phyloP scores from a whole-genome alignment of 2,329 filamentous ascomycete genomes.

The Sarocladium strictum region DNA sequence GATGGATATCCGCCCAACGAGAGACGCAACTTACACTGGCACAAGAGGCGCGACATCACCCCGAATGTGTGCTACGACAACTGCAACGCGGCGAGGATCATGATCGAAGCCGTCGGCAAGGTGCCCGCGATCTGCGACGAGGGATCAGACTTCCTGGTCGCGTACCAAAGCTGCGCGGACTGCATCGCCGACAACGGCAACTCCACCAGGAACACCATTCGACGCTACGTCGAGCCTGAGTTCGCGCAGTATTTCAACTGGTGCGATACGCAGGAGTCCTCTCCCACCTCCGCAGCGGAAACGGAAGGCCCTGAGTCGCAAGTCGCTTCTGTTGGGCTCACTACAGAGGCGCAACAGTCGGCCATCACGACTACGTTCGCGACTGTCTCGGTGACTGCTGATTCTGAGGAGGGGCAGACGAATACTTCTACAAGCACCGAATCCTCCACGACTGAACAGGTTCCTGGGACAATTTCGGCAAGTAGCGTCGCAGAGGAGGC shows the following conservation, averaged over 20 bases:
- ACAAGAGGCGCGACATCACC: constrained; percentile 32
- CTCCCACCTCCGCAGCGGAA: constrained; percentile 12
- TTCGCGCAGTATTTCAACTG: constrained; percentile 41
- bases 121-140: constrained; percentile 35
- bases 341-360: constrained; percentile 20
- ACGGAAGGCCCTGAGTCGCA: constrained; percentile 17
- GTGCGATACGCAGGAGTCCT: constrained; percentile 29
- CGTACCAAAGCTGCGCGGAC: constrained; percentile 29
- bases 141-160: constrained; percentile 34
- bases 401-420: constrained; percentile 1
- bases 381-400: constrained; percentile 12
- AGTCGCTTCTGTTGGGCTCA: constrained; percentile 16
- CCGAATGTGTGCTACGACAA: constrained; percentile 44
- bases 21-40: background rate
- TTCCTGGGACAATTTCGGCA: background rate
- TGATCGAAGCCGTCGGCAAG: constrained; percentile 44
- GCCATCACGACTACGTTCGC: constrained; percentile 18
- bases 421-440: background rate
- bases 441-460: background rate
- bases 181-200: constrained; percentile 32
- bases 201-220: constrained; percentile 20
- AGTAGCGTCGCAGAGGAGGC: background rate
- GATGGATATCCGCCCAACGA: background rate
- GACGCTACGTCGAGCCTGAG: constrained; percentile 27
- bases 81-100: constrained; percentile 45